Evolutionary conservation across 257 asterid species (phyloP).

Genomic region (Euphrasia confusa): DNA sequence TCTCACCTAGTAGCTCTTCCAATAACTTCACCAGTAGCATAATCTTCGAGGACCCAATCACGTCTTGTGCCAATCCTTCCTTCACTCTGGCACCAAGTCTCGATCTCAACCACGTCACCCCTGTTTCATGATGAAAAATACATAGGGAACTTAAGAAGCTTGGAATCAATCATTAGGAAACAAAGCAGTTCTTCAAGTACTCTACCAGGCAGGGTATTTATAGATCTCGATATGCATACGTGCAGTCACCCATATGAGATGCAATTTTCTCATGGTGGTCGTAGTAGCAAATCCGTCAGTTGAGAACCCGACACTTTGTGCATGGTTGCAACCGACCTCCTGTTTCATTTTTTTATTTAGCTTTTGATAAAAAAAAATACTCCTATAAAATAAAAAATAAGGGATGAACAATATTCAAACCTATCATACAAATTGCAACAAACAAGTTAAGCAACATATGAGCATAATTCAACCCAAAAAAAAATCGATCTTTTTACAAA

Average conservation of each 20-base stretch:
- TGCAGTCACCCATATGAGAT: constrained; percentile 98
- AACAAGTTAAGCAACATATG: constrained; percentile 13
- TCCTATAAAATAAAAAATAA: neutral
- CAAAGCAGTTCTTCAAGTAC: neutral
- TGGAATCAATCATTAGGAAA: neutral
- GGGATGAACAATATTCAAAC: neutral
- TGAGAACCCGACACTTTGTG: constrained; percentile 88
- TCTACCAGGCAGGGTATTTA: constrained; percentile 93
- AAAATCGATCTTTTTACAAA: too few relatives aligned
- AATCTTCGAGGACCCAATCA: constrained; percentile 89
- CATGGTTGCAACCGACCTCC: constrained; percentile 98
- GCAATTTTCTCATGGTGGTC: constrained; percentile 68
- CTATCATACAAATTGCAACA: constrained; percentile 7
- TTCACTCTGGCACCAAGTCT: constrained; percentile 97
- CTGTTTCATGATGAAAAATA: constrained; percentile 38
- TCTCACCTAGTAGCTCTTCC: constrained; percentile 94
- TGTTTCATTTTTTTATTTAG: constrained; percentile 26
- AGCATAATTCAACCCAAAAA: too few relatives aligned
- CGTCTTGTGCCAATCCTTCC: constrained; percentile 91
- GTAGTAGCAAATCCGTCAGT: constrained; percentile 97
- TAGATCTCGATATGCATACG: constrained; percentile 97
- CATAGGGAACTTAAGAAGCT: constrained; percentile 1
- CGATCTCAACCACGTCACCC: constrained; percentile 93
- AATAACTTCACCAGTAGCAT: constrained; percentile 72
- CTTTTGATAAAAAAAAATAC: constrained; percentile 4